phyloP scores from a whole-genome alignment of 1,284 basidiomycete species.

The Blastosporella zonata region DNA sequence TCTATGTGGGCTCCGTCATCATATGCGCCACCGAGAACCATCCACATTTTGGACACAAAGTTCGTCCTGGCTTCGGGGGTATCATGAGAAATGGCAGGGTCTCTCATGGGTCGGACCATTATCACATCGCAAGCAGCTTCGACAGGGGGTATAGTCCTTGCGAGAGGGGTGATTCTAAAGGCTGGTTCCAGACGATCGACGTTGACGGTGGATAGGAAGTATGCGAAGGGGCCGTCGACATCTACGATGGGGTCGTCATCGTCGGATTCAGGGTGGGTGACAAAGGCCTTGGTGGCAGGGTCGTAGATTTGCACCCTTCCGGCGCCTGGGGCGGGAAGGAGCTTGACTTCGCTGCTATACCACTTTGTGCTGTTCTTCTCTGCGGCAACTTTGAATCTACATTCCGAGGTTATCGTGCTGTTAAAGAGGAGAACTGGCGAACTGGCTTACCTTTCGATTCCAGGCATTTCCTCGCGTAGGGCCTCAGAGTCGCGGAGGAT shows the following conservation, averaged over 20 bases:
- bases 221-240: slow-evolving; percentile 79
- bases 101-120: slow-evolving; percentile 76
- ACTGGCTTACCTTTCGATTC: slow-evolving; percentile 70
- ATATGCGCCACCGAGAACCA: slow-evolving; percentile 68
- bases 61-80: slow-evolving; percentile 36
- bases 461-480: slow-evolving; percentile 67
- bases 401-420: not conserved
- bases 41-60: slow-evolving; percentile 48
- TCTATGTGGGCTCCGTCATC: slow-evolving; percentile 68
- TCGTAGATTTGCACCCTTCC: slow-evolving; percentile 63
- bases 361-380: slow-evolving; percentile 70
- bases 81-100: slow-evolving; percentile 48
- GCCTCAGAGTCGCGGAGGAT: slow-evolving; percentile 81
- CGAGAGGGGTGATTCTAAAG: slow-evolving; percentile 74
- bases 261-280: slow-evolving; percentile 37
- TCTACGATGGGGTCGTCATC: slow-evolving; percentile 37
- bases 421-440: not conserved
- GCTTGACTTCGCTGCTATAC: slow-evolving; percentile 60
- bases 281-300: slow-evolving; percentile 45
- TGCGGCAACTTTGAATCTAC: slow-evolving; percentile 72
- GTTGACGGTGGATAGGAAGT: slow-evolving; percentile 80
- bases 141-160: slow-evolving; percentile 35
- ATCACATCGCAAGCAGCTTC: slow-evolving; percentile 69
- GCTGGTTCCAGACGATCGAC: slow-evolving; percentile 81
- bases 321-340: slow-evolving; percentile 43